Base-by-base conservation (phyloP, 441 rosid genomes). In the Populus hybrid region DNA sequence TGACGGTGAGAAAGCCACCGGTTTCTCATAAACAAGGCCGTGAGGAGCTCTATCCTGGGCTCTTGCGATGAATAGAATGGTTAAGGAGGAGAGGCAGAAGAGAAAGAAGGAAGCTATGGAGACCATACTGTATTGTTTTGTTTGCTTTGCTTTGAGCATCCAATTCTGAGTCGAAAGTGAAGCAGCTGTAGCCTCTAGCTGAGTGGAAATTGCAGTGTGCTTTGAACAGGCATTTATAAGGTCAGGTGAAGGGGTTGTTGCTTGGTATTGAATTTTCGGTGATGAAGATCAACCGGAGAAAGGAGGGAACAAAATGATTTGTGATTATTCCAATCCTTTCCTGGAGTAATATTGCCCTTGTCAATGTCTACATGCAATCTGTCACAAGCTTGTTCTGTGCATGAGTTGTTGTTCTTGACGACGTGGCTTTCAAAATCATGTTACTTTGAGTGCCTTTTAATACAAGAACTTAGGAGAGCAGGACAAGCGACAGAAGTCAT, bases 41-140 rank as follows among this genome's bases (percentile, higher is more conserved):
- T 96, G 99, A 70, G 98, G 98, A 75, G 98, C 97, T 84, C 99
- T 87, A 12, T 82, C 96, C 79, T 94, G 91, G 34, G 91, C 94
- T 72, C 46, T 75, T 42, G 87, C 84, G 2, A 82, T 59, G 73
- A 80, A 80, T 38, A 87, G 42, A 61, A 86, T 50, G 42, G 86
- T 32, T 6, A 73, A 24, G 79, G 77, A 66, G 3, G n/a, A 66
- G 3, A 54, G n/a, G 73, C 84, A 75, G 68, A 85, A 64, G 70
- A 88, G 42, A 66, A 90, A 77, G 83, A 90, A 67, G 73, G 81
- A 80, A 71, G 86, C 8, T 61, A 35, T 67, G 9, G 81, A 54
- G 76, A 78, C 76, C 93, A 90, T 92, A 30, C 32, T 38, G 73
- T 80, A 30, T 30, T 20, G 74, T 76, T 34, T 70, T 18, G 14